These are phyloP conservation scores for Raffaelea albimanens DNA, from an alignment of 2,329 filamentous ascomycete species.

Conservation along the genomic window DNA sequence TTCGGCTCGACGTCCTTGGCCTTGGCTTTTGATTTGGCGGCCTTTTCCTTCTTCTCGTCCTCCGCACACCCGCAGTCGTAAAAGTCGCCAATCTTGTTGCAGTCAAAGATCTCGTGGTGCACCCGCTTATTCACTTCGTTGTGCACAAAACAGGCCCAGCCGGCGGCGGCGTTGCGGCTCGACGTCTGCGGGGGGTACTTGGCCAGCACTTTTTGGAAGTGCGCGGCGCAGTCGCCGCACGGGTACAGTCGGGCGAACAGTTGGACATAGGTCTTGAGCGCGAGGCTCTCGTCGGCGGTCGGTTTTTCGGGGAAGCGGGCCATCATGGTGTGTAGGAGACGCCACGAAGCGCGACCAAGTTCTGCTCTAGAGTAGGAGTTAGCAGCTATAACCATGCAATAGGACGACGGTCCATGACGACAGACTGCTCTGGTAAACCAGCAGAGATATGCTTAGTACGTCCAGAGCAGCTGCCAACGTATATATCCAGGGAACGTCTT, in stretches of 20 bases:
- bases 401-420: background rate
- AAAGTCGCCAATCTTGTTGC: constrained; percentile 58
- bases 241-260: constrained; percentile 62
- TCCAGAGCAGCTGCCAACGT: no score
- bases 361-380: constrained; percentile 24
- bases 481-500: background rate
- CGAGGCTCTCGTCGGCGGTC: constrained; percentile 49
- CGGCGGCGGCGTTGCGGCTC: constrained; percentile 52
- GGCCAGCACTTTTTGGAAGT: constrained; percentile 53
- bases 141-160: constrained; percentile 60
- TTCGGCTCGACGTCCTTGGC: constrained; percentile 9
- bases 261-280: constrained; percentile 55
- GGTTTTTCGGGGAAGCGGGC: constrained; percentile 59
- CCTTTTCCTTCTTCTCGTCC: constrained; percentile 36
- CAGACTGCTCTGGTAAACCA: background rate
- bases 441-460: no score
- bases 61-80: constrained; percentile 65
- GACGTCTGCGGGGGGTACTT: constrained; percentile 58
- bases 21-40: constrained; percentile 17
- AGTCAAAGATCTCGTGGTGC: constrained; percentile 54
- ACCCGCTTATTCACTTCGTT: constrained; percentile 58
- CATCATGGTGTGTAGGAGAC: constrained; percentile 62
- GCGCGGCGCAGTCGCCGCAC: constrained; percentile 58
- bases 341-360: constrained; percentile 60
- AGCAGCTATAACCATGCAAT: background rate